Percentiles rank a stretch among this genome's conserved stretches.
These are phyloP conservation scores for Urostyla sp. DNA, from an alignment of 73 alveolate species.

Conservation along the genomic window DNA sequence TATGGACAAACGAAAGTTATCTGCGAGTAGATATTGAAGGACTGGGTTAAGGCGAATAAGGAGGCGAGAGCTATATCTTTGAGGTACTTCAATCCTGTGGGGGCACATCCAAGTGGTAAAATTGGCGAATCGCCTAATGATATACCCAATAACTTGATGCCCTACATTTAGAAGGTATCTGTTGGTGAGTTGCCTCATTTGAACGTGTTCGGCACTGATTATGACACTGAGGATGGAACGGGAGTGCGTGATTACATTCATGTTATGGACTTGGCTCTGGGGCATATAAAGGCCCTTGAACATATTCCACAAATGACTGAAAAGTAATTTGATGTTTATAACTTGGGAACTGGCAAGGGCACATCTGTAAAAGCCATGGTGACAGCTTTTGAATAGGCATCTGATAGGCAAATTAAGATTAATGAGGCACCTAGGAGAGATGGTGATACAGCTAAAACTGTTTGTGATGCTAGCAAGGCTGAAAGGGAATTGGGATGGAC, in stretches of 20 bases:
- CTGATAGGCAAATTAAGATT: constrained; percentile 78
- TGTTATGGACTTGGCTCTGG: constrained; percentile 96
- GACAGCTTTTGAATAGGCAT: constrained; percentile 86
- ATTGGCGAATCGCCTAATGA: constrained; percentile 96
- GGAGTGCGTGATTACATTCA: constrained; percentile 98
- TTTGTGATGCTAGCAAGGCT: constrained; percentile 93
- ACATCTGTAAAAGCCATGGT: constrained; percentile 91
- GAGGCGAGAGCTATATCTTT: constrained; percentile 75
- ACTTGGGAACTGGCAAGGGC: constrained; percentile 98
- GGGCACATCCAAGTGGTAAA: constrained; percentile 96
- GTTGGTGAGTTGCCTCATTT: constrained; percentile 87
- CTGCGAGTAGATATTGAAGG: constrained; percentile 76
- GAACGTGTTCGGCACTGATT: constrained; percentile 96
- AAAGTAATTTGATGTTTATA: constrained; percentile 83
- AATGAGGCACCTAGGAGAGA: constrained; percentile 87
- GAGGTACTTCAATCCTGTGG: constrained; percentile 98
- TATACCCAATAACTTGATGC: constrained; percentile 95
- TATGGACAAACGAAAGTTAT: constrained; percentile 94
- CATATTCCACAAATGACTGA: constrained; percentile 61
- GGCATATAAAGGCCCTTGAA: constrained; percentile 93
- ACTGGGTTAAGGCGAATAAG: constrained; percentile 62
- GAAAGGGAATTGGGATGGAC: constrained; percentile 90
- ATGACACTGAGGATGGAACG: constrained; percentile 95
- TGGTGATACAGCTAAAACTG: constrained; percentile 91
- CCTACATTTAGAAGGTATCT: constrained; percentile 92